Evolutionary conservation across 306 rosid genomes (phyloP), one percentile per base, ranked within the genome.

Genomic region (Pachyrhizus erosus): DNA sequence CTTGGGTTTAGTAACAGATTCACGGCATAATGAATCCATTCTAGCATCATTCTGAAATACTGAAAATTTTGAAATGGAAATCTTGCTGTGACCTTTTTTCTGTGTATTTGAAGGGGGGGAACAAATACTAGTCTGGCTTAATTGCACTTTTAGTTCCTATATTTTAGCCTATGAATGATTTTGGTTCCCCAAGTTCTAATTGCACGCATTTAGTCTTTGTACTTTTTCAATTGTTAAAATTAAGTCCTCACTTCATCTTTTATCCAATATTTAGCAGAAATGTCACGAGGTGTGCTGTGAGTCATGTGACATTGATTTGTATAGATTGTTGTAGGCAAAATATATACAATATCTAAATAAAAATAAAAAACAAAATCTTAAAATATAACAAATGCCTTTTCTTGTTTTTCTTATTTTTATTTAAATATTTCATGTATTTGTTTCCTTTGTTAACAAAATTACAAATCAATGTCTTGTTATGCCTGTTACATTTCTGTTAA

Each of bases 1-100:
- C 21, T 76, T 75, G 65, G 72, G 52, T 24, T 66, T 57, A 11
- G 75, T 26, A 27, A 15, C 46, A 68, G 70, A 62, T 65, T 75
- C 20, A 10, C 48, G 6, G 42, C 64, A 49, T 78, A 82, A 66
- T 43, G 69, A 34, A 77, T 78, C 48, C 58, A n/a, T n/a, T n/a
- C n/a, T n/a, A n/a, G n/a, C n/a, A n/a, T n/a, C n/a, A 70, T 46
- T 78, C 67, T 73, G 62, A n/a, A 79, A 74, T 33, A 55, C 27
- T 7, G 70, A 9, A 31, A 9, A 17, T 17, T 84, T 79, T 40
- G 52, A 62, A 76, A 46, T 76, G 40, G 43, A 69, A 26, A 48
- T 57, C 8, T 74, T 29, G 61, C 37, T 55, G 17, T 82, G 18
- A 39, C 6, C 23, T 49, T 57, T 69, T 43, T 20, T 23, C 14